phyloP scores from a whole-genome alignment of 805 yeast genomes.

The Lipomyces starkeyi region DNA sequence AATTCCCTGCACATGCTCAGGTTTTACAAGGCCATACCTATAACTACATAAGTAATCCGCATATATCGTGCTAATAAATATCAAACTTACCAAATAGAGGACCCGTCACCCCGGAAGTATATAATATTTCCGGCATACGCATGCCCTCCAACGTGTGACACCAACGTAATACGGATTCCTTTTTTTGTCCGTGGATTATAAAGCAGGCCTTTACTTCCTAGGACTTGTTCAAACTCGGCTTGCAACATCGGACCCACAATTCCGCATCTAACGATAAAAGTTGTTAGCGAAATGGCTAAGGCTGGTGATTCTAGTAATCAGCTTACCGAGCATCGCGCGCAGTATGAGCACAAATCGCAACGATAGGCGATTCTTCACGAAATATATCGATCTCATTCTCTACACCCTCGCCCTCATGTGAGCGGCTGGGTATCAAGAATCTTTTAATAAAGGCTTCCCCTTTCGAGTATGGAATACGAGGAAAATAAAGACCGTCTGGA shows the following conservation, averaged over 20 bases:
- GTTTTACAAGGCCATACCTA: constrained; percentile 82
- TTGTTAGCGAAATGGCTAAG: neutral
- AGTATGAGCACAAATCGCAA: constrained; percentile 70
- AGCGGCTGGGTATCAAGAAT: constrained; percentile 33
- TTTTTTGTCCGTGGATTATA: constrained; percentile 32
- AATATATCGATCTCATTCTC: constrained; percentile 18
- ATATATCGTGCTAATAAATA: neutral
- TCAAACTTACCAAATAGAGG: constrained; percentile 41
- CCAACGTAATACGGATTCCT: constrained; percentile 53
- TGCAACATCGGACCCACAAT: constrained; percentile 62
- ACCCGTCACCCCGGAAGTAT: constrained; percentile 55
- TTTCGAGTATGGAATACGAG: constrained; percentile 33
- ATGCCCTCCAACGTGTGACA: constrained; percentile 87
- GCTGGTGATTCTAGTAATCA: neutral
- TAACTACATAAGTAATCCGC: constrained; percentile 39
- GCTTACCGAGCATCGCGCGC: constrained; percentile 55
- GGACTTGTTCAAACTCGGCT: constrained; percentile 56
- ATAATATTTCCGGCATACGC: constrained; percentile 83
- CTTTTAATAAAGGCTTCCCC: constrained; percentile 25
- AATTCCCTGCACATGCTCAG: constrained; percentile 69
- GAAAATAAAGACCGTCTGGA: constrained; percentile 56
- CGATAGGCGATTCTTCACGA: constrained; percentile 40
- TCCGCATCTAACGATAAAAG: constrained; percentile 60
- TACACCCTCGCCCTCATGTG: constrained; percentile 43
- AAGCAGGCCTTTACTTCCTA: constrained; percentile 48